Conservation (phyloP, 306 rosid species). For the Ziziphus jujuba region DNA sequence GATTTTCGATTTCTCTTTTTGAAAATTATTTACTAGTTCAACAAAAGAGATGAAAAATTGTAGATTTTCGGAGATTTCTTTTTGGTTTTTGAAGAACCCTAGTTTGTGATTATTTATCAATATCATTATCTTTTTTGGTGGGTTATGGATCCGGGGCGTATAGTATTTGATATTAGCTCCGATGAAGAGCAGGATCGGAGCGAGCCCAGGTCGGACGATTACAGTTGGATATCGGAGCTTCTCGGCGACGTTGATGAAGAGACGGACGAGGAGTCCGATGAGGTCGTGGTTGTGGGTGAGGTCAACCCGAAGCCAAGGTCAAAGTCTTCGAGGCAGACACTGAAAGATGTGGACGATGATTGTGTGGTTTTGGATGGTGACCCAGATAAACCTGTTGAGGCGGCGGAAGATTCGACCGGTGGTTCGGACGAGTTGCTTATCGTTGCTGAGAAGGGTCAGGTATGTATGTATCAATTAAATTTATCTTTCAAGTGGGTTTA, state of each 20-base stretch:
- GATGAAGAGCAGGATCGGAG: slow-evolving; percentile 50
- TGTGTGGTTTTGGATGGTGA: slow-evolving; percentile 73
- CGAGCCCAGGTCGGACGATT: slow-evolving; percentile 8
- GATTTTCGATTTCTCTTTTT: background rate
- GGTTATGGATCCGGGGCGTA: slow-evolving; percentile 34
- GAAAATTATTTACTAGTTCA: background rate
- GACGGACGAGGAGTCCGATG: slow-evolving; percentile 44
- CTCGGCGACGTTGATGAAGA: slow-evolving; percentile 31
- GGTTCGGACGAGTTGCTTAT: slow-evolving; percentile 67
- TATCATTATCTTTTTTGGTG: background rate
- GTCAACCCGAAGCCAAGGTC: slow-evolving; percentile 34
- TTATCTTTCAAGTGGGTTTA: background rate
- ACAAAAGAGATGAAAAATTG: background rate
- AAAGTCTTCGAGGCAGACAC: slow-evolving; percentile 34
- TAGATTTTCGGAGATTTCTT: background rate
- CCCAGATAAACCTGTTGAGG: slow-evolving; percentile 47
- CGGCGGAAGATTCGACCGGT: slow-evolving; percentile 29
- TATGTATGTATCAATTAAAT: slow-evolving; percentile 35
- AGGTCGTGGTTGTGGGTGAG: slow-evolving; percentile 47
- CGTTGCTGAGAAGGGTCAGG: slow-evolving; percentile 85
- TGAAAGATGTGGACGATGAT: slow-evolving; percentile 48
- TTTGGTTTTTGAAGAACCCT: slow-evolving; percentile 24
- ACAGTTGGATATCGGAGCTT: slow-evolving; percentile 49
- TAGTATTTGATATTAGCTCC: slow-evolving; percentile 70
- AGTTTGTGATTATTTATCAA: background rate